Evolutionary conservation across 768 basidiomycete genomes (phyloP), one percentile per base, ranked within the genome.

Genomic region (Pleurotus platypus): DNA sequence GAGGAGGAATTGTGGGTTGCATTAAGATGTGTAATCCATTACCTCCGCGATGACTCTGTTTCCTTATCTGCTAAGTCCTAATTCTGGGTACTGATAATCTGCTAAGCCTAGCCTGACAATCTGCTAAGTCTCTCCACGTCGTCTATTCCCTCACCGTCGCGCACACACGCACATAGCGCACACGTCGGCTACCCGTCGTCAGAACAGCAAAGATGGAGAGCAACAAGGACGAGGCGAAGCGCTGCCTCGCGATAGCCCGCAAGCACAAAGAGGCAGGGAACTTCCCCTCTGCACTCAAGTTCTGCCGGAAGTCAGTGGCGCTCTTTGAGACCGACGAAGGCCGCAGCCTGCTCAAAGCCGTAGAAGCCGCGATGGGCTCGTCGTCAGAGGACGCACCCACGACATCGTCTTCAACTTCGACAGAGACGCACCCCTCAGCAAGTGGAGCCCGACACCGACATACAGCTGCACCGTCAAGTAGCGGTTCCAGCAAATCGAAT

Each of bases 171-270:
- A 26, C 53, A 56, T 39, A 20, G 20, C 57, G 15, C 24, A n/a
- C 47, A n/a, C 30, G 47, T 49, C 51, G 40, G 55, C 46, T 47
- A 20, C 22, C 45, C 18, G 43, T 38, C 16, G 24, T 37, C 35
- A 40, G n/a, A 18, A 35, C 30, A 11, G 13, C n/a, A 5, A 6
- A 35, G 20, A 61, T 91, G 89, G 89, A 90, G 70, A 86, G 87
- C 71, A 96, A 96, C 78, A 91, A 84, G 63, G 93, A 96, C 67
- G 93, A 96, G 72, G 93, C 93, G 37, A 69, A 88, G 57, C 85
- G 89, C 64, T 92, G 91, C 67, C 80, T 96, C 50, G 68, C 73
- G 48, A 91, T 97, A 61, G 89, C 94, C 2, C 84, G 85, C 66
- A 83, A 82, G 64, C 86, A 94, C 69, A 78, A 82, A 59, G 81